These are phyloP conservation scores for Talaromyces marneffei DNA, from an alignment of 2,329 filamentous ascomycete genomes.

Conservation along the genomic window DNA sequence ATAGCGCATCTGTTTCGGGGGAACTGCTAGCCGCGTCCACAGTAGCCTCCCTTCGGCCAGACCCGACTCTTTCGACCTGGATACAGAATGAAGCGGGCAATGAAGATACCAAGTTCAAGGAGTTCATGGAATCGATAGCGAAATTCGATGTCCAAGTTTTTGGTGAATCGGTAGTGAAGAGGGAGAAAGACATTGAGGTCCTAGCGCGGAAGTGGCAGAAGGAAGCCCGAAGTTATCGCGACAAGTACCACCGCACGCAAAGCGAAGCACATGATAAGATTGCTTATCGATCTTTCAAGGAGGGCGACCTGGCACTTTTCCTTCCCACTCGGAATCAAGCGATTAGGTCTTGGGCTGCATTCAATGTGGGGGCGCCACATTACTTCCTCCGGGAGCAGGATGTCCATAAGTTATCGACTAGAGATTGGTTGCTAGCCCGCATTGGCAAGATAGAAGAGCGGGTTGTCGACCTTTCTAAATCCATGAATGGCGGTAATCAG, in stretches of 20 bases:
- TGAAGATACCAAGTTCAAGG: constrained; percentile 67
- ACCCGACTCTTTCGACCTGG: constrained; percentile 77
- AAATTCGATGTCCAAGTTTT: constrained; percentile 80
- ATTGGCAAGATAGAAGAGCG: constrained; percentile 88
- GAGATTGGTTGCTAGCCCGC: constrained; percentile 94
- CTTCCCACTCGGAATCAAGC: constrained; percentile 90
- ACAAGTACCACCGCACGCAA: constrained; percentile 73
- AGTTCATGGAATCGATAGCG: constrained; percentile 67
- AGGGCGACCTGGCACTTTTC: constrained; percentile 90
- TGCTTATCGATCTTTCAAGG: constrained; percentile 90
- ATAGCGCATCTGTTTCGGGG: constrained; percentile 29
- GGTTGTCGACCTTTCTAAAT: constrained; percentile 84
- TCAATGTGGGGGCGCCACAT: constrained; percentile 95
- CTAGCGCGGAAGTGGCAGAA: constrained; percentile 90
- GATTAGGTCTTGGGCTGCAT: constrained; percentile 93
- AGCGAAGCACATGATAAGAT: constrained; percentile 93
- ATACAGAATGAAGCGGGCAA: constrained; percentile 60
- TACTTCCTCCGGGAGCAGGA: constrained; percentile 96
- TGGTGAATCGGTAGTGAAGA: constrained; percentile 76
- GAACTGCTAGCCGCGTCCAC: constrained; percentile 33
- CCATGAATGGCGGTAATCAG: constrained; percentile 52
- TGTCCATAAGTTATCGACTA: constrained; percentile 70
- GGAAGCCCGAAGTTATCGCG: constrained; percentile 78
- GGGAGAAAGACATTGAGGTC: constrained; percentile 88
- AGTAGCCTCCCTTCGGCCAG: constrained; percentile 40